Conservation (phyloP, 2,329 filamentous ascomycete genomes). For the Talaromyces rugulosus region DNA sequence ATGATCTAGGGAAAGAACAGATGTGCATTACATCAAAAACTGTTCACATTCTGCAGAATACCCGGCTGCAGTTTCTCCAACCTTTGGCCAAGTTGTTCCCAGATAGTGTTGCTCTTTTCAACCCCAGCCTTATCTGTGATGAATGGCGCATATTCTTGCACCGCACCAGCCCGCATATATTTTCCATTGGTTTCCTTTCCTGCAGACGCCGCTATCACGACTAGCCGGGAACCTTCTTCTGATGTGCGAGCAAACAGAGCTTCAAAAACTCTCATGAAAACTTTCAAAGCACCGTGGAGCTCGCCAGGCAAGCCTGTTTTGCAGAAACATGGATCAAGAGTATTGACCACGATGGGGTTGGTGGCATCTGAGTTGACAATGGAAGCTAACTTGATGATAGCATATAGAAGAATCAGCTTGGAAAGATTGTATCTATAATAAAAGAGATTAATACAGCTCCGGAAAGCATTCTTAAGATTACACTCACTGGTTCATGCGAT, state of each 20-base stretch:
- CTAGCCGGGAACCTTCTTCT: not conserved
- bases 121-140: not conserved
- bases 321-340: conserved; percentile 1
- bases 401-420: not conserved
- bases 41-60: not conserved
- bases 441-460: not conserved
- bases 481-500: not conserved
- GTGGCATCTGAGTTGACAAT: not conserved
- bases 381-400: not conserved
- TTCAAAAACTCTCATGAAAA: not conserved
- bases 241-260: not conserved
- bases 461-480: not conserved
- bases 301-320: not conserved
- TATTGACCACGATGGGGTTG: not conserved
- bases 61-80: not conserved
- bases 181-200: conserved; percentile 1
- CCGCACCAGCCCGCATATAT: not conserved
- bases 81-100: not conserved
- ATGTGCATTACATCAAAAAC: not conserved
- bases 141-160: conserved; percentile 1
- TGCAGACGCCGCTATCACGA: conserved; percentile 1
- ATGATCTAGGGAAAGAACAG: no score
- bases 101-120: not conserved
- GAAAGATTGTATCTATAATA: not conserved
- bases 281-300: not conserved